Evolutionary conservation across 495 filamentous ascomycete genomes (phyloP).

Genomic region (Penicillium canescens): DNA sequence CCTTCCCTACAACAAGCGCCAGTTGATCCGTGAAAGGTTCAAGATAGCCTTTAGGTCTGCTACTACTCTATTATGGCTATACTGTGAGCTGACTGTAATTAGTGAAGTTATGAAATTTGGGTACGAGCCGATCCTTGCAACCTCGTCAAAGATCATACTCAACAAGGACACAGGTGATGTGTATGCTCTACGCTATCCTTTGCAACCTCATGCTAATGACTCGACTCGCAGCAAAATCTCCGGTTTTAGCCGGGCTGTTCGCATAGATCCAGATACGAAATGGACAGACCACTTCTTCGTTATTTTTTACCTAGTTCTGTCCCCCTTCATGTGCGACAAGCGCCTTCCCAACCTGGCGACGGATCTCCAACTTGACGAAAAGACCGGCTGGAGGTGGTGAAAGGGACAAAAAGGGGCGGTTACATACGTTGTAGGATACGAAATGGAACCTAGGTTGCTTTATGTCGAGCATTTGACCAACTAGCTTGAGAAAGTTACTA

Average conservation of each 20-base stretch:
- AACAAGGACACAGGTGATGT: slow-evolving; percentile 2
- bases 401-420: neutral
- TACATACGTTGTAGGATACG: neutral
- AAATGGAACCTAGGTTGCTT: no score
- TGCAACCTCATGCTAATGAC: neutral
- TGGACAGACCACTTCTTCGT: neutral
- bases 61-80: neutral
- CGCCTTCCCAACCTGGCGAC: neutral
- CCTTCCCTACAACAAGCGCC: neutral
- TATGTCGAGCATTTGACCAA: no score
- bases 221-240: neutral
- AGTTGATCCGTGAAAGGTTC: neutral
- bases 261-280: neutral
- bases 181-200: neutral
- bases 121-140: neutral
- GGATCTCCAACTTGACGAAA: neutral
- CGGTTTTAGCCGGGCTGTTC: neutral
- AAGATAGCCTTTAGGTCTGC: neutral
- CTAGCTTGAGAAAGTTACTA: no score
- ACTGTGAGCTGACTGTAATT: neutral
- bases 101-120: neutral
- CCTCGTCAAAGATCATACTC: slow-evolving; percentile 1
- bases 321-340: neutral
- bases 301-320: neutral
- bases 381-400: neutral